Base-by-base conservation (phyloP, 1,139 yeast genomes). In the Blastobotrys capitulatus region DNA sequence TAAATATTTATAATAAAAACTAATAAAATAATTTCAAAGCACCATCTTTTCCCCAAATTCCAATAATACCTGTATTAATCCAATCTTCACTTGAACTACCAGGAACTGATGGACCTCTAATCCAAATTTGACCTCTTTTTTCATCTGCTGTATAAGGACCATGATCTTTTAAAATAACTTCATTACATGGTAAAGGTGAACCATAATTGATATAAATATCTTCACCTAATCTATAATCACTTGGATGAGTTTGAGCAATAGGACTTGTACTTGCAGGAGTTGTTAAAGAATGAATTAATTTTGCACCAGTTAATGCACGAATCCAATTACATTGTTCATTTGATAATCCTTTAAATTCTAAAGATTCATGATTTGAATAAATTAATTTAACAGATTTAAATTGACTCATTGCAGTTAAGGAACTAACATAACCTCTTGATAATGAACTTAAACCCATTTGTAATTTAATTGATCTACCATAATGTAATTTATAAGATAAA, bases 231-330 rank as follows among this genome's bases (percentile, higher is more conserved):
- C 75, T 57, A 54, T 71, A 71, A 57, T 71, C 75, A 45, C 62
- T 66, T 15, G 61, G 50, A 25, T 58, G 52, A 2, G 74, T 69
- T 52, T 71, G 73, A 27, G 65, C 57, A 3, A 71, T 42, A 1
- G 74, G 70, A 35, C 70, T 60, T 5, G 63, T 63, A 22, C 60
- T 54, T 1, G 48, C 42, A 1, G 71, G 68, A 8, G 61, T 55
- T 20, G 60, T 56, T 7, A 68, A 52, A 2, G 67, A 58, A 47
- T 67, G 71, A 16, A 70, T 47, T 34, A 70, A 55, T 36, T 62
- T 61, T 2, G 71, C 57, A 10, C 72, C 74, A 0, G 69, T 53
- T 15, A 69, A 58, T 0, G 68, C 67, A 12, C 73, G 56, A 7
- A 70, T 55, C 10, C 48, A 47, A 16, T 64, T 58, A 12, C 63